Percentiles rank a stretch among this genome's conserved stretches.
phyloP scores from a whole-genome alignment of 106 monocot species.

The Iris macrosiphon region DNA sequence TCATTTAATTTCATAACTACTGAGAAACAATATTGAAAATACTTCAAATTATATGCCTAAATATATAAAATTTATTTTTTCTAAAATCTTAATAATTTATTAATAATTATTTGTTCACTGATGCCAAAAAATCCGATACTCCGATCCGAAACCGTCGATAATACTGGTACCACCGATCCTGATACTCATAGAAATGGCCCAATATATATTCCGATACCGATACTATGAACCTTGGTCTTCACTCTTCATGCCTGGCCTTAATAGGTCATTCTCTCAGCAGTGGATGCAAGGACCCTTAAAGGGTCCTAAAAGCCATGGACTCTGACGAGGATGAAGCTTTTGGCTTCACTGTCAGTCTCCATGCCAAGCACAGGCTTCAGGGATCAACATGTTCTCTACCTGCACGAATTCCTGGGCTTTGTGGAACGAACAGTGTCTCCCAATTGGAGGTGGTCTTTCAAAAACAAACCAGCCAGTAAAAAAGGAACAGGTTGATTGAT shows the following conservation, averaged over 20 bases:
- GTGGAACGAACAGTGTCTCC: constrained; percentile 83
- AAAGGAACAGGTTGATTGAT: constrained; percentile 7
- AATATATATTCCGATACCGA: too few species aligned
- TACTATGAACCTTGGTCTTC: constrained; percentile 73
- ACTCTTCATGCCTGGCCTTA: constrained; percentile 59
- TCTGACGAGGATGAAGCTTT: constrained; percentile 52
- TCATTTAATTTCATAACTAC: too few species aligned
- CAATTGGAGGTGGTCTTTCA: constrained; percentile 65
- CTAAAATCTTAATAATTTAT: too few species aligned
- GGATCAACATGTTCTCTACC: constrained; percentile 60
- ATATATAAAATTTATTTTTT: too few species aligned
- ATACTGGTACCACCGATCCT: too few species aligned
- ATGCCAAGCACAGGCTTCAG: constrained; percentile 75
- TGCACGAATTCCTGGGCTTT: constrained; percentile 55
- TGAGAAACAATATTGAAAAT: too few species aligned
- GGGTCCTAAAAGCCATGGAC: constrained; percentile 68
- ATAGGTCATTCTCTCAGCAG: constrained; percentile 59
- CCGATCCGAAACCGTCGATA: too few species aligned
- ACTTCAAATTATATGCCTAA: too few species aligned
- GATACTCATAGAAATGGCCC: too few species aligned
- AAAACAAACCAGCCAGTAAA: constrained; percentile 61
- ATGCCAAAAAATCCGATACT: too few species aligned
- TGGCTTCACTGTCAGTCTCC: constrained; percentile 27
- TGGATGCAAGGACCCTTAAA: constrained; percentile 48
- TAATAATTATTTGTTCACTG: too few species aligned